phyloP scores from a whole-genome alignment of 2,329 filamentous ascomycete genomes.

The Amauroascus verrucosus region DNA sequence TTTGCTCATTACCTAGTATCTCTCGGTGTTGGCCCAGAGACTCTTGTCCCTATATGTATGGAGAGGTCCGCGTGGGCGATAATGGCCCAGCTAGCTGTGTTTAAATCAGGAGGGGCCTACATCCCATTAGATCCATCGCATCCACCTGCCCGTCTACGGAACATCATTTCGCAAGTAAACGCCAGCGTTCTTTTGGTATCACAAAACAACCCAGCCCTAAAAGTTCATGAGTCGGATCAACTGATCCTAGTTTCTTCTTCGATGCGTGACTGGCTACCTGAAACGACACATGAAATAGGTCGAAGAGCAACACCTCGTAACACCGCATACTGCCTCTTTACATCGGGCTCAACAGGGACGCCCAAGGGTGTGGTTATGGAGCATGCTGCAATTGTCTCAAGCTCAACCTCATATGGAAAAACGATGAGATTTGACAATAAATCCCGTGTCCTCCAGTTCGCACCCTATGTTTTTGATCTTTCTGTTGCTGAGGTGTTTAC shows the following conservation, averaged over 20 bases:
- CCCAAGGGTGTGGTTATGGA: constrained; percentile 15
- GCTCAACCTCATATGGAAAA: constrained; percentile 34
- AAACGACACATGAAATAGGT: neutral
- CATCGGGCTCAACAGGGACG: constrained; percentile 21
- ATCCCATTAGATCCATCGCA: constrained; percentile 53
- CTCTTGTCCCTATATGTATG: constrained; percentile 61
- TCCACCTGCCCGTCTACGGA: constrained; percentile 33
- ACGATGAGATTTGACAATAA: constrained; percentile 30
- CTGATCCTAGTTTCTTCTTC: neutral
- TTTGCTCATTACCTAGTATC: constrained; percentile 12
- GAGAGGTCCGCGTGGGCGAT: constrained; percentile 67
- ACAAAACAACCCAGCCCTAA: neutral
- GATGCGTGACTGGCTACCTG: neutral
- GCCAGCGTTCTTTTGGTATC: constrained; percentile 41
- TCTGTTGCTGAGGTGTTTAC: constrained; percentile 76
- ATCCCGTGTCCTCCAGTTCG: constrained; percentile 61
- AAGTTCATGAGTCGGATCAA: neutral
- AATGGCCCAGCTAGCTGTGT: constrained; percentile 58
- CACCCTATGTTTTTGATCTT: constrained; percentile 78
- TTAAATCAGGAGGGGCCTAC: constrained; percentile 68
- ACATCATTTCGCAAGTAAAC: constrained; percentile 45
- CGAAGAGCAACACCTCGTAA: constrained; percentile 27
- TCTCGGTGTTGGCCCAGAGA: constrained; percentile 39
- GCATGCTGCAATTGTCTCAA: constrained; percentile 26
- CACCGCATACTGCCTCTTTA: constrained; percentile 38